Percentiles rank a stretch among this genome's conserved stretches.
Conservation (phyloP, 768 basidiomycete genomes). For the Mycena vitilis region DNA sequence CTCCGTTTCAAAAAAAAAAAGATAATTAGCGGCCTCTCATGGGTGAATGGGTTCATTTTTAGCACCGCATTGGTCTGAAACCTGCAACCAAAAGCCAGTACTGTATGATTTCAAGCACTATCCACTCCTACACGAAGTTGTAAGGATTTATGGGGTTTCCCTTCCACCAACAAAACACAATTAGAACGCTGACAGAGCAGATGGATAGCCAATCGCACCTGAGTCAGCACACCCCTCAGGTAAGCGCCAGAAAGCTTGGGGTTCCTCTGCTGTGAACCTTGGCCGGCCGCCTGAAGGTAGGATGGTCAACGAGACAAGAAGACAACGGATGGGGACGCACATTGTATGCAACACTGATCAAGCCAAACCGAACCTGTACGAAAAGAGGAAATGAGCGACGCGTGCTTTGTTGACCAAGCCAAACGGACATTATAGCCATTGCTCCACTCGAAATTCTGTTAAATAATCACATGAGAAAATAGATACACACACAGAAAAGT, state of each 20-base stretch:
- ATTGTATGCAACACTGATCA: conserved; percentile 51
- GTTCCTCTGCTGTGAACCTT: conserved; percentile 33
- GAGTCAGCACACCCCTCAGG: conserved; percentile 29
- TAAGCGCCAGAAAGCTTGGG: conserved; percentile 34
- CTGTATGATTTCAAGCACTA: too few species aligned
- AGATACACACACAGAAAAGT: not conserved
- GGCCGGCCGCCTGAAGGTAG: conserved; percentile 25
- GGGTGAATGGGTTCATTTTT: too few species aligned
- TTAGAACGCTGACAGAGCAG: not conserved
- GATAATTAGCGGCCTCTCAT: too few species aligned
- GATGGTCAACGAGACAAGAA: not conserved
- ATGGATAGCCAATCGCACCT: not conserved
- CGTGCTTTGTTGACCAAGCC: conserved; percentile 57
- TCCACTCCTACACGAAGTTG: conserved; percentile 17
- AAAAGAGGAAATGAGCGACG: too few species aligned
- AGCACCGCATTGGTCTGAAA: too few species aligned
- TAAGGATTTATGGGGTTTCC: conserved; percentile 33
- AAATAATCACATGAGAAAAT: conserved; percentile 17
- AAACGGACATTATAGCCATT: conserved; percentile 58
- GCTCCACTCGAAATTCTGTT: conserved; percentile 60
- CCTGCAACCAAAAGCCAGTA: too few species aligned
- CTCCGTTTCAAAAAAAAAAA: too few species aligned
- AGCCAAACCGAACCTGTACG: conserved; percentile 61
- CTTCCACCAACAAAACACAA: conserved; percentile 2
- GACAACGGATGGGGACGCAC: conserved; percentile 9